Evolutionary conservation across 2,329 filamentous ascomycete species (phyloP).

Genomic region (Aaosphaeria pasadenensis): DNA sequence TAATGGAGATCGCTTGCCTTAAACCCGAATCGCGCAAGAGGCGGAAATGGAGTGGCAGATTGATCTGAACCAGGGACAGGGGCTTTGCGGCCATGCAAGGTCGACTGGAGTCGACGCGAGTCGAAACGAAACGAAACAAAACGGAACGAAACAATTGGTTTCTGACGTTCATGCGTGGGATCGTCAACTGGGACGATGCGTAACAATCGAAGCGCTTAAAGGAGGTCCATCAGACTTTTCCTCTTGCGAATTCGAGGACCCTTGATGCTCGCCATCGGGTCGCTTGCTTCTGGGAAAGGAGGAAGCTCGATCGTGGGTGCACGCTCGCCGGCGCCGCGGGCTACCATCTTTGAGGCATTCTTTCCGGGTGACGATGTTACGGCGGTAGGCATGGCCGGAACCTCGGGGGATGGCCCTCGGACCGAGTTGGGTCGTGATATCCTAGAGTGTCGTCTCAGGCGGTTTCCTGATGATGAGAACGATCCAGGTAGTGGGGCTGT

Average conservation of each 20-base stretch:
- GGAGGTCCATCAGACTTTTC: slow-evolving; percentile 36
- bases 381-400: slow-evolving; percentile 15
- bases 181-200: background rate
- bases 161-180: slow-evolving; percentile 4
- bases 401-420: slow-evolving; percentile 19
- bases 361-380: slow-evolving; percentile 11
- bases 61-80: too few species aligned
- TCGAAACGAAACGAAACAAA: slow-evolving; percentile 1
- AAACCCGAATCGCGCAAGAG: too few species aligned
- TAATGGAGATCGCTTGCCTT: too few species aligned
- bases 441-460: slow-evolving; percentile 26
- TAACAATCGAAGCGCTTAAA: slow-evolving; percentile 8
- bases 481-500: slow-evolving; percentile 21
- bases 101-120: too few species aligned
- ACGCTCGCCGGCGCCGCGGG: slow-evolving; percentile 34
- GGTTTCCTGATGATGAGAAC: slow-evolving; percentile 6
- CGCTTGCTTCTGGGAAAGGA: slow-evolving; percentile 21
- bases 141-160: slow-evolving; percentile 9
- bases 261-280: slow-evolving; percentile 17
- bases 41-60: too few species aligned
- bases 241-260: slow-evolving; percentile 30
- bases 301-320: slow-evolving; percentile 33
- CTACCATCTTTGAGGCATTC: slow-evolving; percentile 21
- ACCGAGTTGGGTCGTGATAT: slow-evolving; percentile 23
- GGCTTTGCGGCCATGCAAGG: too few species aligned